These are phyloP conservation scores for Podospora appendiculata DNA, from an alignment of 495 filamentous ascomycete species.

Conservation along the genomic window DNA sequence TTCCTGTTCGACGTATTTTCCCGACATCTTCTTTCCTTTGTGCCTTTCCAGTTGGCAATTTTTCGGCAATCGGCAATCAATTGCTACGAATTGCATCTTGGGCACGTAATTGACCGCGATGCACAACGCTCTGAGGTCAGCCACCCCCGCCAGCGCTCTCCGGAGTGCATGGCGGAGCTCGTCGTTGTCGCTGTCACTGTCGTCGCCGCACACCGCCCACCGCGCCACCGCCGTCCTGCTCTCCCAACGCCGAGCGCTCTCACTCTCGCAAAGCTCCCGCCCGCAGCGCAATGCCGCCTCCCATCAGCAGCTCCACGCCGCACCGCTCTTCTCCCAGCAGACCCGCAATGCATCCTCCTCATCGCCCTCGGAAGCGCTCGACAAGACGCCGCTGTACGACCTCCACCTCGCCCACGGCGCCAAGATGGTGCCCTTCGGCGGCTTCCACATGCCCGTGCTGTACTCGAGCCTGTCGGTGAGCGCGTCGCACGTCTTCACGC, in stretches of 20 bases:
- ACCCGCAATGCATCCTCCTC: conserved; percentile 24
- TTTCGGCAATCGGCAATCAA: no score
- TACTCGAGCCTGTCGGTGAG: conserved; percentile 68
- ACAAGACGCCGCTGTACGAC: conserved; percentile 74
- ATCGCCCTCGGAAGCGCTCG: conserved; percentile 29
- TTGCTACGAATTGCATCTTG: no score
- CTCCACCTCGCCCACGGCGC: conserved; percentile 71
- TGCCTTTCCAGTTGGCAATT: no score
- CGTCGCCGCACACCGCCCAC: conserved; percentile 3
- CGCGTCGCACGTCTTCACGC: conserved; percentile 80
- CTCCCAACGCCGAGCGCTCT: neutral
- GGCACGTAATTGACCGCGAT: conserved; percentile 7
- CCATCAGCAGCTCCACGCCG: neutral
- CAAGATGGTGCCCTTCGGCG: conserved; percentile 96
- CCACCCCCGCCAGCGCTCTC: conserved; percentile 10
- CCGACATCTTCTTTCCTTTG: no score
- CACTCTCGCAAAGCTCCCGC: neutral
- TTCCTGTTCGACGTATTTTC: neutral
- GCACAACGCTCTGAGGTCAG: conserved; percentile 11
- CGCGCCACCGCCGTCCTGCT: neutral
- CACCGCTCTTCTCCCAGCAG: neutral
- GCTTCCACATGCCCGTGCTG: conserved; percentile 87
- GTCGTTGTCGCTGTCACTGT: neutral
- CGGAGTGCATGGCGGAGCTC: conserved; percentile 7
- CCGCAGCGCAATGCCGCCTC: neutral